Evolutionary conservation across 2,329 filamentous ascomycete species (phyloP), one percentile per base, ranked within the genome.

Genomic region (Cercospora sp.): DNA sequence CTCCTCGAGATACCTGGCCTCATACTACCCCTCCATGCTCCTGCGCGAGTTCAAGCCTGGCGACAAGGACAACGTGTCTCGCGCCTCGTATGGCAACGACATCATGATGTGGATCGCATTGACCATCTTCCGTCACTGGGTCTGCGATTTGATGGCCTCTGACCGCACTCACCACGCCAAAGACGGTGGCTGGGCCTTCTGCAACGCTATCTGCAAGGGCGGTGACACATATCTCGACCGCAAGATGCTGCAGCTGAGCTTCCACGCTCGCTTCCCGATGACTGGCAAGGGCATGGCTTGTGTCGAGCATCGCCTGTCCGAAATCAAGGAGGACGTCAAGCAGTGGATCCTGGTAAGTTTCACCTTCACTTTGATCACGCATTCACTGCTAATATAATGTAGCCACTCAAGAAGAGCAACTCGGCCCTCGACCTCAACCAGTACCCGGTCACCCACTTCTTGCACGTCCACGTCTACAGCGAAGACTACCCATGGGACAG

Each of bases 91-190:
- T 69, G 75, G 78, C 20, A 82, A 79, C 66, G 82, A 86, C 68
- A 82, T 86, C 67, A 79, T 85, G 68, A 78, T 82, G 70, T 86
- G 84, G 84, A 83, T 85, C 75, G 81, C 80, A 3, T 75, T 85
- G 7, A 73, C 72, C 7, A 80, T 84, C 61, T 82, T 84, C 73
- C 80, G 82, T 0, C 81, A 86, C 72, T 85, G 82, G 80, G 73
- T 84, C 33, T 77, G 76, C 1, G 79, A 83, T 63, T 73, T 77
- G 13, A 75, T 84, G 40, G 75, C 79, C 42, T 76, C 78, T 8
- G 78, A 80, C 26, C 76, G 76, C 45, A 83, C 80, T 10, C 76
- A 78, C 42, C 73, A 74, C 45, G 78, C 76, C 0, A 63, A 69
- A 1, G 85, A 86, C 69, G 81, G 83, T 59, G 85, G 85, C 1